Evolutionary conservation across 495 filamentous ascomycete genomes (phyloP).

Genomic region (Aspergillus mulundensis): DNA sequence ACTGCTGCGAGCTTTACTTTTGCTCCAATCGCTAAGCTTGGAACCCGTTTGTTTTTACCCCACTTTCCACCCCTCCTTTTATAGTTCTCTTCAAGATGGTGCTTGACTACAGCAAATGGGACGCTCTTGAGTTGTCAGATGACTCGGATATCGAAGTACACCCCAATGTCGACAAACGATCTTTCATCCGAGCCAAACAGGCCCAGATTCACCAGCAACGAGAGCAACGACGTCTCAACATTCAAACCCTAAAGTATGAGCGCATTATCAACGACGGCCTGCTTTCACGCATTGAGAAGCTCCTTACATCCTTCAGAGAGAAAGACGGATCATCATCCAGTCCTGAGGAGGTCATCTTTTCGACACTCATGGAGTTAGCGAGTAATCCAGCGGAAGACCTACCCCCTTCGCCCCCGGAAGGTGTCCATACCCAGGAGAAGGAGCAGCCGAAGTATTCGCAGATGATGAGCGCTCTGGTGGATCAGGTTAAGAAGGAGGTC

Average conservation of each 20-base stretch:
- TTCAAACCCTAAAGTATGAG: slow-evolving; percentile 89
- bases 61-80: slow-evolving; percentile 22
- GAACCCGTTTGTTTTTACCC: slow-evolving; percentile 9
- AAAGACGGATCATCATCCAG: slow-evolving; percentile 67
- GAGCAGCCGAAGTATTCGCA: slow-evolving; percentile 84
- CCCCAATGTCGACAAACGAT: slow-evolving; percentile 97
- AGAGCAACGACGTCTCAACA: slow-evolving; percentile 75
- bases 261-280: slow-evolving; percentile 89
- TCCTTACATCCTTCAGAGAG: slow-evolving; percentile 64
- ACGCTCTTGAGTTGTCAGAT: slow-evolving; percentile 90
- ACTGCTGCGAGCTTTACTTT: not conserved
- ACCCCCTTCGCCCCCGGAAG: slow-evolving; percentile 67
- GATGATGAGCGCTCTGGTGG: slow-evolving; percentile 90
- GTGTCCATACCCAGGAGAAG: slow-evolving; percentile 68
- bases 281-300: slow-evolving; percentile 71
- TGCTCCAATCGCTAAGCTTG: not conserved
- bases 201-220: slow-evolving; percentile 92
- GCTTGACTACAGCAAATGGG: slow-evolving; percentile 96
- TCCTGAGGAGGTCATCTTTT: slow-evolving; percentile 80
- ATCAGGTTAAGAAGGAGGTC: slow-evolving; percentile 89
- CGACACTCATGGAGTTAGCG: slow-evolving; percentile 75
- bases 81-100: slow-evolving; percentile 57
- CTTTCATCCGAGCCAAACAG: slow-evolving; percentile 98
- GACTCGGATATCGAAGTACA: slow-evolving; percentile 98
- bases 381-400: slow-evolving; percentile 67